Conservation (phyloP, 257 asterid species). For the Mentha longifolia region DNA sequence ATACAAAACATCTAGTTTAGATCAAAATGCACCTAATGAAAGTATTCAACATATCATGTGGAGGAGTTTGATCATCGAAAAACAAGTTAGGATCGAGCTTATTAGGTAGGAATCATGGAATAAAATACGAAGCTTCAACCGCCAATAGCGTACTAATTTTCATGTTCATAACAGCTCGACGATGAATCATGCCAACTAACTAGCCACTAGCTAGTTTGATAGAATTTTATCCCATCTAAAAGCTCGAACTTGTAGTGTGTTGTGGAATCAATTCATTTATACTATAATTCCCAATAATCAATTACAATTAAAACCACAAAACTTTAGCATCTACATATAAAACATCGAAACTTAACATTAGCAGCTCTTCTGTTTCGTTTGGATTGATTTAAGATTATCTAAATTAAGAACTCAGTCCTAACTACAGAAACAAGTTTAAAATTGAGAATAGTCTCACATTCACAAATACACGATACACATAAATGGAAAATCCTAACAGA, state of each 20-base stretch:
- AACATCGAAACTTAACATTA: slow-evolving; percentile 11
- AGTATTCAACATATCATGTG: neutral
- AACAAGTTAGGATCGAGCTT: too few relatives aligned
- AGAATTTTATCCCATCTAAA: too few relatives aligned
- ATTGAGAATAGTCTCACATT: neutral
- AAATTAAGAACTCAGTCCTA: neutral
- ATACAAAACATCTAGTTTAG: neutral
- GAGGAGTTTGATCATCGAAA: too few relatives aligned
- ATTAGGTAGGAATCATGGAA: too few relatives aligned
- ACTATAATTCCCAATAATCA: too few relatives aligned
- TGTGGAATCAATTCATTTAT: too few relatives aligned
- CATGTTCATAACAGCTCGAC: neutral
- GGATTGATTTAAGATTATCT: neutral
- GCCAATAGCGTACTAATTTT: neutral
- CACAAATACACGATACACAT: neutral
- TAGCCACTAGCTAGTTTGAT: too few relatives aligned
- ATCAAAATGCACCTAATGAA: neutral
- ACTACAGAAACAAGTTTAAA: neutral
- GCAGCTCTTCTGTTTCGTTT: slow-evolving; percentile 16
- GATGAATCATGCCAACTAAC: slow-evolving; percentile 10
- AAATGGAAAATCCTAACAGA: neutral
- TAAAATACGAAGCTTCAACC: too few relatives aligned
- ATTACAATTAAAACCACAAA: too few relatives aligned
- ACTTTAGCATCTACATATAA: neutral
- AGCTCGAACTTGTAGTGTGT: too few relatives aligned